Evolutionary conservation across 768 basidiomycete species (phyloP).

Genomic region (Neoboletus brunneissimus): DNA sequence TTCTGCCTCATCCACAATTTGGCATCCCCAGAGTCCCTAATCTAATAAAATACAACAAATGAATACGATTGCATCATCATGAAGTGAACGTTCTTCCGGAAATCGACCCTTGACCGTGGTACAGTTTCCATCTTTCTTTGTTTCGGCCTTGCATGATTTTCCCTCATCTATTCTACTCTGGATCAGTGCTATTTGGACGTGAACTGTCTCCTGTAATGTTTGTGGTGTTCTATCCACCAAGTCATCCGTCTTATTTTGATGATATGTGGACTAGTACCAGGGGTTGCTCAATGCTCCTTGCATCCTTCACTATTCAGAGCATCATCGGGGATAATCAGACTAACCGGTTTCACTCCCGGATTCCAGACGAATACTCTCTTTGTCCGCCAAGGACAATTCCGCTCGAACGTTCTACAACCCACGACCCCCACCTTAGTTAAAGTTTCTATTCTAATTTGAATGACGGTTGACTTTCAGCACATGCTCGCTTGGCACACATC

Average conservation of each 20-base stretch:
- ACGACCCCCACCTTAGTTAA: background rate
- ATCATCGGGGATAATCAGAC: background rate
- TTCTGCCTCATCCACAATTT: slow-evolving; percentile 13
- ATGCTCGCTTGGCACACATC: slow-evolving; percentile 2
- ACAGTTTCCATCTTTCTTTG: slow-evolving; percentile 1
- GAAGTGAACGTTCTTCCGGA: slow-evolving; percentile 1
- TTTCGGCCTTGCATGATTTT: background rate
- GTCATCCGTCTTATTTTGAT: slow-evolving; percentile 1
- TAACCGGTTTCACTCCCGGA: background rate
- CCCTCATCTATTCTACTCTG: slow-evolving; percentile 8
- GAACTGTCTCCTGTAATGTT: slow-evolving; percentile 3
- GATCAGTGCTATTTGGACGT: slow-evolving; percentile 4
- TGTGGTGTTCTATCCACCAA: background rate
- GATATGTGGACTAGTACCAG: background rate
- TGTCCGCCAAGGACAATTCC: slow-evolving; percentile 1
- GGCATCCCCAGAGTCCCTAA: slow-evolving; percentile 6
- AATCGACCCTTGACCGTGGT: slow-evolving; percentile 13
- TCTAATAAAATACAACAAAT: slow-evolving; percentile 13
- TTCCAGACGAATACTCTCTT: slow-evolving; percentile 3
- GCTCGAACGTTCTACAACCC: slow-evolving; percentile 4
- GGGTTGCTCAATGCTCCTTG: slow-evolving; percentile 4
- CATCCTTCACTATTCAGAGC: slow-evolving; percentile 8
- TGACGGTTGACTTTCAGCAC: background rate
- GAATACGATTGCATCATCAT: slow-evolving; percentile 9
- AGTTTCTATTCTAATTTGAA: slow-evolving; percentile 8